phyloP scores from a whole-genome alignment of 371 early-diverging fungal genomes.

The Parasitella parasitica region DNA sequence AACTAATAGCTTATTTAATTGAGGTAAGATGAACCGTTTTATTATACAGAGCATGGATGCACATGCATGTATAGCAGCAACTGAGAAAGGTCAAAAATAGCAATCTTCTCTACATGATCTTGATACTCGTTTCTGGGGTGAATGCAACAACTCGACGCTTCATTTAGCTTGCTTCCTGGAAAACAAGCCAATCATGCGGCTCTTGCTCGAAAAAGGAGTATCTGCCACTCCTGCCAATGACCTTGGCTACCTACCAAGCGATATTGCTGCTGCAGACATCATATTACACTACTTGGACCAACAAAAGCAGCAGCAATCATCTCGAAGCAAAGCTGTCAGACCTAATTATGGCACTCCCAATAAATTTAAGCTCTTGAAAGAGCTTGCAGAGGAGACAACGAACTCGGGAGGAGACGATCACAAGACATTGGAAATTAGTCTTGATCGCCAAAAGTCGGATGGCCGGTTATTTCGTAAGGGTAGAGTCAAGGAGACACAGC shows the following conservation, averaged over 20 bases:
- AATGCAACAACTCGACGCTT: constrained; percentile 26
- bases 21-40: constrained; percentile 26
- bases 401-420: neutral
- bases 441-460: constrained; percentile 13
- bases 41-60: neutral
- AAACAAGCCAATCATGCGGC: neutral
- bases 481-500: constrained; percentile 25
- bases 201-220: constrained; percentile 23
- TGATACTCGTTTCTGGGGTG: constrained; percentile 33
- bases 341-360: constrained; percentile 28
- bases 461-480: constrained; percentile 24
- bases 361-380: constrained; percentile 20
- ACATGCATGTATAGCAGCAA: neutral
- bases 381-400: constrained; percentile 21
- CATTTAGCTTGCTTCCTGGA: constrained; percentile 28
- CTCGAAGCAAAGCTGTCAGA: neutral
- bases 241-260: constrained; percentile 23
- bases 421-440: neutral
- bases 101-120: constrained; percentile 31
- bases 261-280: neutral
- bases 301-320: neutral
- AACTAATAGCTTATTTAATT: constrained; percentile 25
- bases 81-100: constrained; percentile 1
- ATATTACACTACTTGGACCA: neutral
- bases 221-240: constrained; percentile 18